Evolutionary conservation across 2,329 filamentous ascomycete species (phyloP), one percentile per base, ranked within the genome.

Genomic region (Epichloe sibirici): DNA sequence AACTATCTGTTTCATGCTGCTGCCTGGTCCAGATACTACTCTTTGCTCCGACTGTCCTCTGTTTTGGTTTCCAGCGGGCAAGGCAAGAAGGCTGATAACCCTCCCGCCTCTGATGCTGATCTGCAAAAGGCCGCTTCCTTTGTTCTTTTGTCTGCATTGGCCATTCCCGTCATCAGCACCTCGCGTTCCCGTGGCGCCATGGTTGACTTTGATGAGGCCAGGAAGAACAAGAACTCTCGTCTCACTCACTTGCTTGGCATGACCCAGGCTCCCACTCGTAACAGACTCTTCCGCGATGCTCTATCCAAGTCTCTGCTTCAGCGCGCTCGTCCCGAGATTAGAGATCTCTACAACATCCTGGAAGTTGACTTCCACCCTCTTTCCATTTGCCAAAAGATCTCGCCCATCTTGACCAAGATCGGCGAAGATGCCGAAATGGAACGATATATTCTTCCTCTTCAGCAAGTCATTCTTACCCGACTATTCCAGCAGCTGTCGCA

Each of bases 1-100:
- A 98, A 98, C 78, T 97, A 97, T 69, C 83, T 98, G 45, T 98
- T 98, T 83, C 93, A 98, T 67, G 93, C 93, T 61, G 93, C 93
- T 51, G 90, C 93, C 57, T 98, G 90, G 89, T 94, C 90, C 62
- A 82, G 91, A 63, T 97, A 96, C 77, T 97, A 95, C 78, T 95
- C 90, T 67, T 83, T 98, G 37, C 84, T 98, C 57, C 90, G 90
- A 64, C 87, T 95, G 69, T 96, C 91, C 49, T 85, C 90, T 40
- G 83, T 83, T 54, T 77, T 91, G 53, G 82, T 96, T 51, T 86
- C 89, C 49, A 81, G 85, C 52, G 90, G 90, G 51, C 88, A 93
- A 69, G 84, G 88, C 72, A 83, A 87, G 69, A 97, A 96, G 81
- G 82, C 90, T 63, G 93, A 98, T 66, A 96, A 95, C 73, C 93